A percentile compares a stretch with the other conserved stretches of the same genome.
These are phyloP conservation scores for Amphirosellinia nigrospora DNA, from an alignment of 495 filamentous ascomycete species.

Conservation along the genomic window DNA sequence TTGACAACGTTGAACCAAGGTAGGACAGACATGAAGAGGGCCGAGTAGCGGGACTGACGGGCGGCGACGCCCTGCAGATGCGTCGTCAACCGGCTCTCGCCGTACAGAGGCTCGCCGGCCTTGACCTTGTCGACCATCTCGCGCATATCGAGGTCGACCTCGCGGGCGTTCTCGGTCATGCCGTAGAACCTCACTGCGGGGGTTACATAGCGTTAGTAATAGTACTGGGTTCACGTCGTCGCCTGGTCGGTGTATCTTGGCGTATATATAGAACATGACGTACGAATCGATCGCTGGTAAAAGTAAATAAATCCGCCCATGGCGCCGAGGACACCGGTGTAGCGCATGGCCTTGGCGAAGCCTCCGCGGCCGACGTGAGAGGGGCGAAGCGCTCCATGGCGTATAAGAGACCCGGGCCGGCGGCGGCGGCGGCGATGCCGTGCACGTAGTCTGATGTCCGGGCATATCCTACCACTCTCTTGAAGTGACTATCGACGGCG, in stretches of 20 bases:
- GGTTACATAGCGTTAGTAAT: background rate
- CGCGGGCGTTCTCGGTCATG: slow-evolving; percentile 86
- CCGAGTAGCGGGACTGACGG: slow-evolving; percentile 89
- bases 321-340: slow-evolving; percentile 71
- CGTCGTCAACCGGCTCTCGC: slow-evolving; percentile 72
- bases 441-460: slow-evolving; percentile 79
- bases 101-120: slow-evolving; percentile 88
- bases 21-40: slow-evolving; percentile 78
- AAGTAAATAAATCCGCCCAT: slow-evolving; percentile 78
- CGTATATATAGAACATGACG: slow-evolving; percentile 34
- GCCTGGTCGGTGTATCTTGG: no score
- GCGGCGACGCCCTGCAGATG: slow-evolving; percentile 94
- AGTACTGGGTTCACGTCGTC: no score
- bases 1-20: slow-evolving; percentile 99
- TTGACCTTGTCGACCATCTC: slow-evolving; percentile 98
- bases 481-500: slow-evolving; percentile 74
- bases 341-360: slow-evolving; percentile 81
- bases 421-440: slow-evolving; percentile 67
- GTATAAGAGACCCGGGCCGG: slow-evolving; percentile 74
- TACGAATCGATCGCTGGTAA: slow-evolving; percentile 72
- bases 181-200: slow-evolving; percentile 87
- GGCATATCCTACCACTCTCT: slow-evolving; percentile 85
- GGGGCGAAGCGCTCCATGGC: slow-evolving; percentile 79
- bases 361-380: slow-evolving; percentile 80
- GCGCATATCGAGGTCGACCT: slow-evolving; percentile 93